Conservation (phyloP, 106 monocot species). For the Dendrobium catenatum region DNA sequence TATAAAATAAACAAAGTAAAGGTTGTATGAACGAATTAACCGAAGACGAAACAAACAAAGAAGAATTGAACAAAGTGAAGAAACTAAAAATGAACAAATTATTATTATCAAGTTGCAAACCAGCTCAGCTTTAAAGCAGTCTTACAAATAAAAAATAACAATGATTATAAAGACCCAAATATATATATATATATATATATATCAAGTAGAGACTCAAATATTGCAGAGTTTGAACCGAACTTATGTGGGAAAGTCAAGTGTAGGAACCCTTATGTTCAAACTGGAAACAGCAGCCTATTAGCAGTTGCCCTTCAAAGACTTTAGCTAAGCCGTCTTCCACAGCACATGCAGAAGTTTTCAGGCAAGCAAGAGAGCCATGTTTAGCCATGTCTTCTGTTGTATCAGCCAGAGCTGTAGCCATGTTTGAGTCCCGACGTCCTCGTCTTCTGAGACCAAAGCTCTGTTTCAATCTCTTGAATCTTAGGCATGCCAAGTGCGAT, state of each 20-base stretch:
- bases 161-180: no score
- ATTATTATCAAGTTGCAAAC: no score
- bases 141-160: no score
- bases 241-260: neutral
- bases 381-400: slow-evolving; percentile 10
- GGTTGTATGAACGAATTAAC: no score
- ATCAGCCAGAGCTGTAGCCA: neutral
- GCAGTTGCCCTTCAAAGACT: slow-evolving; percentile 45
- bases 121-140: no score
- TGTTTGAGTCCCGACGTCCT: slow-evolving; percentile 3
- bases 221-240: no score
- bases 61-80: no score
- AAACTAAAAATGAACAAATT: no score
- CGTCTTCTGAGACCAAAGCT: neutral
- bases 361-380: slow-evolving; percentile 22
- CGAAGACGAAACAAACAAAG: no score
- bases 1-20: no score
- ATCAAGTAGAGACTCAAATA: no score
- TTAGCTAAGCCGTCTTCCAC: slow-evolving; percentile 39
- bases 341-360: slow-evolving; percentile 27
- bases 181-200: no score
- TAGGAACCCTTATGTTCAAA: slow-evolving; percentile 19
- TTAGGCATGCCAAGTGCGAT: neutral
- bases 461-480: slow-evolving; percentile 26
- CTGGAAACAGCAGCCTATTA: slow-evolving; percentile 30